Percentiles rank a stretch among this genome's conserved stretches.
phyloP scores from a whole-genome alignment of 345 rosid genomes.

The Durio zibethinus region DNA sequence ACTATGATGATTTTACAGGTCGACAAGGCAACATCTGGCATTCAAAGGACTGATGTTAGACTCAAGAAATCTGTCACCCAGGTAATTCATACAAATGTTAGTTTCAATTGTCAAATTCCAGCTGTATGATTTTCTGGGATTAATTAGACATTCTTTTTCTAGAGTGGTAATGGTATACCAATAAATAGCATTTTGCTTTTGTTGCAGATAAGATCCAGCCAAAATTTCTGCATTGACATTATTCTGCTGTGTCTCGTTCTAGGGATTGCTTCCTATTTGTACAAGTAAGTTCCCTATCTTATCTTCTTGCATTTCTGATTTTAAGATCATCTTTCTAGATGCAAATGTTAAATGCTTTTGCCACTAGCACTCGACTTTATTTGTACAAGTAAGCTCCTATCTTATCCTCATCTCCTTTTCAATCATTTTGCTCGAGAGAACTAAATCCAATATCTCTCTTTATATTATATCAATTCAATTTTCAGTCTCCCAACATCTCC shows the following conservation, averaged over 20 bases:
- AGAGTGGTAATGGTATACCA: slow-evolving; percentile 1
- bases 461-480: neutral
- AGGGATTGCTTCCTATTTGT: slow-evolving; percentile 66
- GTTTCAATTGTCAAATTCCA: neutral
- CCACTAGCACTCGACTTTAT: neutral
- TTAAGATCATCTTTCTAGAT: slow-evolving; percentile 1
- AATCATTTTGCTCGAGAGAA: neutral
- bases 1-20: slow-evolving; percentile 44
- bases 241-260: slow-evolving; percentile 62
- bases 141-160: neutral
- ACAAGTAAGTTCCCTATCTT: slow-evolving; percentile 49
- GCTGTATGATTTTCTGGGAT: neutral
- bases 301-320: neutral
- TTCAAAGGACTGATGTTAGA: slow-evolving; percentile 67
- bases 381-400: too few relatives aligned
- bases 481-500: neutral
- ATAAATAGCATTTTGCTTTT: slow-evolving; percentile 1
- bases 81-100: slow-evolving; percentile 37
- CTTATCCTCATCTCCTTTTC: neutral
- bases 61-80: slow-evolving; percentile 64
- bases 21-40: slow-evolving; percentile 61
- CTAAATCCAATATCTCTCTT: neutral
- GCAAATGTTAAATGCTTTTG: neutral
- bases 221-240: slow-evolving; percentile 80
- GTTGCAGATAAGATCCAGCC: slow-evolving; percentile 64